Conservation (phyloP, 805 yeast species). For the Metschnikowia kofuensis region DNA sequence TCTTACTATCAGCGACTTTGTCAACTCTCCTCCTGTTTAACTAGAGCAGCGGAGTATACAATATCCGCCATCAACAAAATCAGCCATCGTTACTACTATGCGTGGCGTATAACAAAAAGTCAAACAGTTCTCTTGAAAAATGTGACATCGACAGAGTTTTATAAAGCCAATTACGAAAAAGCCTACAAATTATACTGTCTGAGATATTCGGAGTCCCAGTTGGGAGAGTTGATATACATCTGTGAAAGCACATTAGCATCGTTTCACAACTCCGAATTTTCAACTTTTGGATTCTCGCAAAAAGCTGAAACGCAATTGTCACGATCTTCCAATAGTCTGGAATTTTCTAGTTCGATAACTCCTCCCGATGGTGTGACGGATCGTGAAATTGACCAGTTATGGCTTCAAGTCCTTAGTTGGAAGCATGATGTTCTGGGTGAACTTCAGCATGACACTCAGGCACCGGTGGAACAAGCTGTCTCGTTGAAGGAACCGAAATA, state of each 20-base stretch:
- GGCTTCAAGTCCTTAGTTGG: conserved; percentile 34
- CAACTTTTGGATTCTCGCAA: conserved; percentile 13
- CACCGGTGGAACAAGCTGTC: neutral
- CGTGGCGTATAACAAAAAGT: conserved; percentile 66
- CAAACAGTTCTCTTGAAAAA: conserved; percentile 40
- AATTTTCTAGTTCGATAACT: neutral
- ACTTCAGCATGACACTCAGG: conserved; percentile 1
- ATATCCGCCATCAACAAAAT: conserved; percentile 34
- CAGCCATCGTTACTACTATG: conserved; percentile 59
- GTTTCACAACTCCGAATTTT: conserved; percentile 11
- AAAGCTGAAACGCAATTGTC: conserved; percentile 9
- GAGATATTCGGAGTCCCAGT: conserved; percentile 20
- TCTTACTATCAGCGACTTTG: conserved; percentile 13
- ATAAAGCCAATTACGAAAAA: conserved; percentile 20
- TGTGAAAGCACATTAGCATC: conserved; percentile 14
- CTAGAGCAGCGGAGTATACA: conserved; percentile 25
- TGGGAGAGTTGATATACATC: conserved; percentile 24
- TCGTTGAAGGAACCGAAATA: neutral
- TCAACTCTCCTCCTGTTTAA: conserved; percentile 16
- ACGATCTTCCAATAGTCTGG: neutral
- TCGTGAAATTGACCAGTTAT: conserved; percentile 32
- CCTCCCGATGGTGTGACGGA: conserved; percentile 17
- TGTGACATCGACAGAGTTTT: conserved; percentile 31
- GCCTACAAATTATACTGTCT: conserved; percentile 15
- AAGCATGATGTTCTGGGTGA: conserved; percentile 21